Conservation (phyloP, 2,329 filamentous ascomycete species). For the Fusarium concolor region DNA sequence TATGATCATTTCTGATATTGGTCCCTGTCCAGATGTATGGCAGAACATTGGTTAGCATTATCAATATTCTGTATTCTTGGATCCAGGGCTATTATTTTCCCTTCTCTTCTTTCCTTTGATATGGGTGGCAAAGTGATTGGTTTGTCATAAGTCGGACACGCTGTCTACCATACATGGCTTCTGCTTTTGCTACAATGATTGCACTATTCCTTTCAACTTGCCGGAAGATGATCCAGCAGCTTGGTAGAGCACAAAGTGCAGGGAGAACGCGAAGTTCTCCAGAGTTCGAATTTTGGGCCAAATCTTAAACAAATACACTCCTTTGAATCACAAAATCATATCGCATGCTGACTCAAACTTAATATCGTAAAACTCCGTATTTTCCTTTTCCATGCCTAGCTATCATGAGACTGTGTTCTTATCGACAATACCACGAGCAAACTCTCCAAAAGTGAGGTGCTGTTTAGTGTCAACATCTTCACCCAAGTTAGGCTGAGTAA, state of each 20-base stretch:
- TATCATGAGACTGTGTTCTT: slow-evolving; percentile 66
- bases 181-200: slow-evolving; percentile 1
- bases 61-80: not conserved
- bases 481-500: slow-evolving; percentile 93
- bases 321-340: not conserved
- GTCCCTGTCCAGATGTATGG: not conserved
- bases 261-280: not conserved
- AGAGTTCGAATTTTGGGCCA: not conserved
- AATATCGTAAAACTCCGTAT: not conserved
- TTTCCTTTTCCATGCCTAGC: not conserved
- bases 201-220: not conserved
- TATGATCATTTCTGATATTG: not conserved
- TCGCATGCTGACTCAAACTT: too few species aligned
- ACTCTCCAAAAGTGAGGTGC: slow-evolving; percentile 78
- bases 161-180: not conserved
- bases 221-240: not conserved
- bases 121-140: not conserved
- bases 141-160: not conserved
- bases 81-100: not conserved
- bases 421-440: slow-evolving; percentile 72
- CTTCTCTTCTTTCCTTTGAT: not conserved
- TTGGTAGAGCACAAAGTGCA: not conserved
- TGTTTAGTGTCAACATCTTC: slow-evolving; percentile 78
- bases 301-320: not conserved
- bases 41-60: not conserved